Evolutionary conservation across 345 rosid genomes (phyloP).

Genomic region (Balakata baccata): DNA sequence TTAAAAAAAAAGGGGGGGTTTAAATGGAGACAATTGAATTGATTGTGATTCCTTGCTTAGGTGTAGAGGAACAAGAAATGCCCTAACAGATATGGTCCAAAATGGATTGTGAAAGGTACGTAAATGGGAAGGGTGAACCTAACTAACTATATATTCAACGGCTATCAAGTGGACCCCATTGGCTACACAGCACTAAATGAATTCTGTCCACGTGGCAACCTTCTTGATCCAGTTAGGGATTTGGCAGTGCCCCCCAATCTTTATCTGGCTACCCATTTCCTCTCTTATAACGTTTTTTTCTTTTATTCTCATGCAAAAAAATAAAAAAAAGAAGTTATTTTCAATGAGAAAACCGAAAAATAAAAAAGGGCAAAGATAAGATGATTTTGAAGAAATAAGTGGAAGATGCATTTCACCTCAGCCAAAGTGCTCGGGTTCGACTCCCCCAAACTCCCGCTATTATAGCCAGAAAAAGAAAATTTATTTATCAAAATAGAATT

Average conservation of each 20-base stretch:
- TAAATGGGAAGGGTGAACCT: background rate
- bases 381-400: too few relatives aligned
- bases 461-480: too few relatives aligned
- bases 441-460: too few relatives aligned
- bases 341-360: background rate
- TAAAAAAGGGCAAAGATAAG: too few relatives aligned
- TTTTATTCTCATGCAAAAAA: background rate
- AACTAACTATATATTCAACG: background rate
- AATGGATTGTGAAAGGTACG: background rate
- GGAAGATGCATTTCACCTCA: too few relatives aligned
- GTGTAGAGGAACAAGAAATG: background rate
- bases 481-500: too few relatives aligned
- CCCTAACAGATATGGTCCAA: background rate
- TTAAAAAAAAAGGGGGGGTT: too few relatives aligned
- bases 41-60: slow-evolving; percentile 5
- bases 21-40: background rate
- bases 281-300: background rate
- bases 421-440: too few relatives aligned
- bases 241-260: slow-evolving; percentile 1
- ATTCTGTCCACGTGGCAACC: slow-evolving; percentile 13
- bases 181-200: background rate
- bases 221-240: slow-evolving; percentile 4
- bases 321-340: background rate
- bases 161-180: background rate
- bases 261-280: background rate